Evolutionary conservation across 169 alveolate species (phyloP).

Genomic region (Eimeria necatrix): DNA sequence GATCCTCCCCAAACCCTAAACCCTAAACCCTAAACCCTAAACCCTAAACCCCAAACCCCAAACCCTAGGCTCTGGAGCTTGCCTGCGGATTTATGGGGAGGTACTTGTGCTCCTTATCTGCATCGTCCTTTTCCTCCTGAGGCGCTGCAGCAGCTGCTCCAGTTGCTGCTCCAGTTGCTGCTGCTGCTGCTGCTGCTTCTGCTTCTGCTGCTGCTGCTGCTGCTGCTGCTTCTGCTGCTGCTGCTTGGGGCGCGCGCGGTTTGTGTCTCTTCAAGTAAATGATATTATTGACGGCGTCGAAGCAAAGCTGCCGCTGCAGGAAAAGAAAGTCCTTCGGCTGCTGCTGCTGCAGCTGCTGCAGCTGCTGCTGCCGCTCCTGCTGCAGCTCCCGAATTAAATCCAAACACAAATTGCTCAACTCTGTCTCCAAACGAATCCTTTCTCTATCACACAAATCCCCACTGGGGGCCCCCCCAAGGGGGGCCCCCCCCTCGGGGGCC

Average conservation of each 20-base stretch:
- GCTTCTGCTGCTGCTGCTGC: too few species aligned
- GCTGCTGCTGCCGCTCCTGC: slow-evolving; percentile 1
- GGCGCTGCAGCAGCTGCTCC: slow-evolving; percentile 5
- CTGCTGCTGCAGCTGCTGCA: slow-evolving; percentile 29
- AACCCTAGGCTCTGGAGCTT: too few species aligned
- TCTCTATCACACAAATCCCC: neutral
- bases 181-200: too few species aligned
- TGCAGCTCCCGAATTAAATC: neutral
- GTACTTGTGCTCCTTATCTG: neutral
- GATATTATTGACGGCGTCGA: slow-evolving; percentile 26
- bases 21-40: too few species aligned
- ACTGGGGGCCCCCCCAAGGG: too few species aligned
- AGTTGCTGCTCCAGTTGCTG: too few species aligned
- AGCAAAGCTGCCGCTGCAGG: slow-evolving; percentile 17
- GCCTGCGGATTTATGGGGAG: too few species aligned
- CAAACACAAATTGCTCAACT: neutral
- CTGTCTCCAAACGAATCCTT: neutral
- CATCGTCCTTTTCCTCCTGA: neutral
- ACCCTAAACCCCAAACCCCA: too few species aligned
- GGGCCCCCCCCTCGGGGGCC: too few species aligned
- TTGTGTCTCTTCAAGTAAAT: slow-evolving; percentile 41
- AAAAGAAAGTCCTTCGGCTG: neutral
- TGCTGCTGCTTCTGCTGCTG: too few species aligned
- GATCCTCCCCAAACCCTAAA: too few species aligned
- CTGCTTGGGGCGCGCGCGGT: too few species aligned